phyloP scores from a whole-genome alignment of 306 rosid genomes.

The Abrus precatorius region DNA sequence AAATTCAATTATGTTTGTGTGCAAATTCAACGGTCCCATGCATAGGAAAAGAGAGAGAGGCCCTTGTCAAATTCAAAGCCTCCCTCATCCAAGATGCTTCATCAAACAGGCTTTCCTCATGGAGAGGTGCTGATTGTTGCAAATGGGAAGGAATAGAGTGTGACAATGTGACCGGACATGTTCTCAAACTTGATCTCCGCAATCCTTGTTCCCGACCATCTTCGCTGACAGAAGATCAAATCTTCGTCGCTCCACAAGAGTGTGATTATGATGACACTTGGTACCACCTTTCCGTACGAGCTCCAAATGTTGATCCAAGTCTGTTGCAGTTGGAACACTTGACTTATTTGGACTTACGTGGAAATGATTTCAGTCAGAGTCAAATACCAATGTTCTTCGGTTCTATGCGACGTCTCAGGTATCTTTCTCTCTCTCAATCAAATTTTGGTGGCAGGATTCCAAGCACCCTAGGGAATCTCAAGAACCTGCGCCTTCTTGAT shows the following conservation, averaged over 20 bases:
- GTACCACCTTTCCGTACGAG: neutral
- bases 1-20: neutral
- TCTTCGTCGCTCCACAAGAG: neutral
- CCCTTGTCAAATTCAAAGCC: slow-evolving; percentile 42
- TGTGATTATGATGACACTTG: neutral
- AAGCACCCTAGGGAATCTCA: neutral
- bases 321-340: neutral
- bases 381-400: neutral
- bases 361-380: neutral
- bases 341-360: slow-evolving; percentile 23
- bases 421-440: neutral
- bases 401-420: neutral
- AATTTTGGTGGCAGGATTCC: neutral
- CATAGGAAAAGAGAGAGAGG: neutral
- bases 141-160: slow-evolving; percentile 46
- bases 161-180: slow-evolving; percentile 14
- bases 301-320: neutral
- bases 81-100: neutral
- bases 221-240: no score
- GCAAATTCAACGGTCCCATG: slow-evolving; percentile 26
- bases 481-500: slow-evolving; percentile 18
- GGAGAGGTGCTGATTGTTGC: slow-evolving; percentile 39
- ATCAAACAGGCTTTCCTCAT: slow-evolving; percentile 31
- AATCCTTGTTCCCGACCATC: neutral
- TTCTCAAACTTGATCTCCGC: neutral